Conservation (phyloP, 768 basidiomycete species). For the Lactifluus rugatus region DNA sequence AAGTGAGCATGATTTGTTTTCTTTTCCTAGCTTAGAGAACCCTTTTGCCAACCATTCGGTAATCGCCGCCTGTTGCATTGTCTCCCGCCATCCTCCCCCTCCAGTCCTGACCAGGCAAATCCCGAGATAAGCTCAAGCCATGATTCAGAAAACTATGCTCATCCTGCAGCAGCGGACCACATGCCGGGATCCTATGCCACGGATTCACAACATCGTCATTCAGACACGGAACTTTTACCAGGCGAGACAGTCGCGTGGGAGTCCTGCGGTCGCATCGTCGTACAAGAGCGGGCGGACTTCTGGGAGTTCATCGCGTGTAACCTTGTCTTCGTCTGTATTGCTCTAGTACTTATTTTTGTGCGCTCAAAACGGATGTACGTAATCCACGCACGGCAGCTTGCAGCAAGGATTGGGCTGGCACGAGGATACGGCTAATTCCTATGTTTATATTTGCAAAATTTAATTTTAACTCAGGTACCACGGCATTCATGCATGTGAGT, state of each 20-base stretch:
- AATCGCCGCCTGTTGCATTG: conserved; percentile 88
- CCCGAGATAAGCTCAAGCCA: conserved; percentile 2
- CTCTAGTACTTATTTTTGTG: conserved; percentile 55
- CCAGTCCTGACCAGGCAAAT: conserved; percentile 11
- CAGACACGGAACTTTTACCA: conserved; percentile 17
- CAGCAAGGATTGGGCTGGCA: conserved; percentile 74
- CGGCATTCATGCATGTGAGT: conserved; percentile 5
- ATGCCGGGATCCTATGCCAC: conserved; percentile 8
- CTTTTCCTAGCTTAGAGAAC: conserved; percentile 56
- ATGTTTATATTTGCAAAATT: conserved; percentile 4
- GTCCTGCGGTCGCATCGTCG: conserved; percentile 80
- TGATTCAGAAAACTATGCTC: conserved; percentile 23
- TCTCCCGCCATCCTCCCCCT: conserved; percentile 26
- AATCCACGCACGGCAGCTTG: conserved; percentile 71
- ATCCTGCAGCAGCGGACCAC: not conserved
- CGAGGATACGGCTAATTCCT: conserved; percentile 10
- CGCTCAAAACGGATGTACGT: conserved; percentile 60
- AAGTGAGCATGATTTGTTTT: conserved; percentile 2
- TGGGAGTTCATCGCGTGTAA: conserved; percentile 89
- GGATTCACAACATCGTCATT: conserved; percentile 8
- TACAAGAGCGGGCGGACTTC: conserved; percentile 75
- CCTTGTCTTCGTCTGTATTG: conserved; percentile 55
- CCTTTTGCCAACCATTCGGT: conserved; percentile 93
- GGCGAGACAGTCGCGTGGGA: conserved; percentile 83
- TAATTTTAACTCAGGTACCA: not conserved